Conservation (phyloP, 2,329 filamentous ascomycete genomes). For the Trichothecium sympodiale region DNA sequence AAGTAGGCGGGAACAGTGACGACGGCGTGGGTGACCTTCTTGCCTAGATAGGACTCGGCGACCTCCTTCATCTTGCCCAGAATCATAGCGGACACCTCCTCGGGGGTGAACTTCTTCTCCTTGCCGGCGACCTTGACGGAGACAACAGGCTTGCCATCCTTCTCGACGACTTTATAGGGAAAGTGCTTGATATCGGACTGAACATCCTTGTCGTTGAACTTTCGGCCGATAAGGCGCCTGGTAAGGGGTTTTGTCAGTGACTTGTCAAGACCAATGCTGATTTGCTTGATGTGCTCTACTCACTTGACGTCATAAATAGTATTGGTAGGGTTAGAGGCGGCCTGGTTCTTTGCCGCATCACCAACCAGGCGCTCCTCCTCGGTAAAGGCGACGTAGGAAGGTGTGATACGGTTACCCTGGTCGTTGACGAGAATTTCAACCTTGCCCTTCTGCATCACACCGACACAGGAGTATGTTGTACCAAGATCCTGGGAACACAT, state of each 20-base stretch:
- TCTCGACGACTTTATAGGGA: slow-evolving; percentile 87
- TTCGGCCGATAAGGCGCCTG: slow-evolving; percentile 77
- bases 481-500: slow-evolving; percentile 54
- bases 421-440: slow-evolving; percentile 95
- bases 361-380: slow-evolving; percentile 94
- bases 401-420: slow-evolving; percentile 93
- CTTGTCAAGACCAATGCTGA: background rate
- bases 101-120: slow-evolving; percentile 65
- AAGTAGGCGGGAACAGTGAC: slow-evolving; percentile 96
- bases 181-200: slow-evolving; percentile 96
- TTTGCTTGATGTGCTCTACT: slow-evolving; percentile 34
- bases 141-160: slow-evolving; percentile 82
- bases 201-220: slow-evolving; percentile 73
- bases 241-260: slow-evolving; percentile 9
- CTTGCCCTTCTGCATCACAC: slow-evolving; percentile 92
- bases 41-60: slow-evolving; percentile 67
- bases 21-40: slow-evolving; percentile 78
- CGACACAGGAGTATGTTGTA: slow-evolving; percentile 82
- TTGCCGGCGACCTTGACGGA: slow-evolving; percentile 57
- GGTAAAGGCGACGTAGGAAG: slow-evolving; percentile 92
- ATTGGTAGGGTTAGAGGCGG: slow-evolving; percentile 63
- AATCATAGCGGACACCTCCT: slow-evolving; percentile 74
- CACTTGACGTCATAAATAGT: slow-evolving; percentile 80
- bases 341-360: slow-evolving; percentile 96
- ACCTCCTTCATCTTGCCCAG: slow-evolving; percentile 78